Percentiles rank a stretch among this genome's conserved stretches.
Evolutionary conservation across 805 yeast genomes (phyloP).

Genomic region (Starmerella stellata): DNA sequence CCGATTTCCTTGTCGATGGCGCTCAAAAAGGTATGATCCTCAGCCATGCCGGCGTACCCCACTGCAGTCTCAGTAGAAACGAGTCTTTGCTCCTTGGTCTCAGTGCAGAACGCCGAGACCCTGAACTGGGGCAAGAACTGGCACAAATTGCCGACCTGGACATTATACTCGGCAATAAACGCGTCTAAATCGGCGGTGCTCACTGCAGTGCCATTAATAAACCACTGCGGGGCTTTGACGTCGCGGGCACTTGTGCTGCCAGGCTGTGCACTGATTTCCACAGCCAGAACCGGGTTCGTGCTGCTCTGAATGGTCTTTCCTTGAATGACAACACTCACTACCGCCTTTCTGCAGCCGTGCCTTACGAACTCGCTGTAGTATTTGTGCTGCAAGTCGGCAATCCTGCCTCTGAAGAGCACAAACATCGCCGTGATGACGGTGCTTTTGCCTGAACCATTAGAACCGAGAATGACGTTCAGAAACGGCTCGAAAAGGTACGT

Average conservation of each 20-base stretch:
- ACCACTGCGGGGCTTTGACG: conserved; percentile 7
- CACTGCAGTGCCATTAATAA: conserved; percentile 11
- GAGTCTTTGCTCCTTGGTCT: conserved; percentile 56
- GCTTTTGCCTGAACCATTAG: conserved; percentile 91
- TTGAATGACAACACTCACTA: conserved; percentile 8
- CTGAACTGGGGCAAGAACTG: conserved; percentile 91
- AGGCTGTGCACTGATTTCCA: conserved; percentile 1
- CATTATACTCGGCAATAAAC: conserved; percentile 55
- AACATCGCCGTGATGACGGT: conserved; percentile 87
- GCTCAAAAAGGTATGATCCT: conserved; percentile 38
- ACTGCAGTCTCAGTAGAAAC: conserved; percentile 67
- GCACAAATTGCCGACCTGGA: conserved; percentile 80
- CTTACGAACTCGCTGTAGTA: conserved; percentile 11
- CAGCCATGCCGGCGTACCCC: conserved; percentile 32
- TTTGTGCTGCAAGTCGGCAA: conserved; percentile 26
- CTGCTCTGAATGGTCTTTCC: conserved; percentile 1
- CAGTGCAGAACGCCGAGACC: conserved; percentile 76
- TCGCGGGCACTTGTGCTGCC: background rate
- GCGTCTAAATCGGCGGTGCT: conserved; percentile 30
- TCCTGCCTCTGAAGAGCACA: conserved; percentile 64
- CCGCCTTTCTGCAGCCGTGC: conserved; percentile 7
- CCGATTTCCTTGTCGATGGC: conserved; percentile 1
- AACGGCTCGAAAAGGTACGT: conserved; percentile 47
- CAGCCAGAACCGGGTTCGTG: conserved; percentile 1
- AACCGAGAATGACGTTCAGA: conserved; percentile 83